A percentile compares a stretch with the other conserved stretches of the same genome.
Evolutionary conservation across 257 asterid genomes (phyloP).

Genomic region (Datura wrightii): DNA sequence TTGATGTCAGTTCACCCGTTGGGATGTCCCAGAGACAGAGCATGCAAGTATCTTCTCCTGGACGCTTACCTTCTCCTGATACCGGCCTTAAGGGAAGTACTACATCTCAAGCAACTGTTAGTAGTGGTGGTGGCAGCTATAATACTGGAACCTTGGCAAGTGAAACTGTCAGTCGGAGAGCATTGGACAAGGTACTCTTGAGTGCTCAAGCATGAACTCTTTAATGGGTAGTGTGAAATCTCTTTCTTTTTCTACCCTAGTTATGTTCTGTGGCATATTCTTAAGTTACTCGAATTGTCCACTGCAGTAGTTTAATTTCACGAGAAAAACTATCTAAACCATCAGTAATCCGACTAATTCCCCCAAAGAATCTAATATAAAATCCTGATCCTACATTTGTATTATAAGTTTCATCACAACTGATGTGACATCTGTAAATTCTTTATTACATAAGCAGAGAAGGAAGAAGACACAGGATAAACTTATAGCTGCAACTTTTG

Average conservation of each 20-base stretch:
- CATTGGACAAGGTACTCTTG: conserved; percentile 82
- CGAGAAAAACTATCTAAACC: not conserved
- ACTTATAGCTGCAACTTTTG: conserved; percentile 8
- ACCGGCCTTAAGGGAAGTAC: conserved; percentile 52
- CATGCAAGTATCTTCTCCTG: conserved; percentile 44
- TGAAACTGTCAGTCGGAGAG: conserved; percentile 91
- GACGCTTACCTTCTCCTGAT: conserved; percentile 43
- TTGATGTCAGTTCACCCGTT: conserved; percentile 43
- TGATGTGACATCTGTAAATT: conserved; percentile 3
- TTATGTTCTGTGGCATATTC: not conserved
- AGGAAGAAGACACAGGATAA: not conserved
- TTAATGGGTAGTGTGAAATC: not conserved
- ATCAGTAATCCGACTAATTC: not conserved
- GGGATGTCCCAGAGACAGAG: conserved; percentile 41
- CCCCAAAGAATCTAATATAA: not conserved
- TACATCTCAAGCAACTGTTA: conserved; percentile 45
- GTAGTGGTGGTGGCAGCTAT: conserved; percentile 38
- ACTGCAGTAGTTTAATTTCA: not conserved
- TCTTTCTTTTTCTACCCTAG: not conserved
- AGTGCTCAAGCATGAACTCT: not conserved
- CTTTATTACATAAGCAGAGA: not conserved
- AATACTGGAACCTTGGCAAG: conserved; percentile 49
- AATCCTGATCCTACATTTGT: conserved; percentile 10
- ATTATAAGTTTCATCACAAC: not conserved
- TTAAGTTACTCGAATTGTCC: not conserved